Evolutionary conservation across 768 basidiomycete species (phyloP), one percentile per base, ranked within the genome.

Genomic region (Gloeophyllum trabeum): DNA sequence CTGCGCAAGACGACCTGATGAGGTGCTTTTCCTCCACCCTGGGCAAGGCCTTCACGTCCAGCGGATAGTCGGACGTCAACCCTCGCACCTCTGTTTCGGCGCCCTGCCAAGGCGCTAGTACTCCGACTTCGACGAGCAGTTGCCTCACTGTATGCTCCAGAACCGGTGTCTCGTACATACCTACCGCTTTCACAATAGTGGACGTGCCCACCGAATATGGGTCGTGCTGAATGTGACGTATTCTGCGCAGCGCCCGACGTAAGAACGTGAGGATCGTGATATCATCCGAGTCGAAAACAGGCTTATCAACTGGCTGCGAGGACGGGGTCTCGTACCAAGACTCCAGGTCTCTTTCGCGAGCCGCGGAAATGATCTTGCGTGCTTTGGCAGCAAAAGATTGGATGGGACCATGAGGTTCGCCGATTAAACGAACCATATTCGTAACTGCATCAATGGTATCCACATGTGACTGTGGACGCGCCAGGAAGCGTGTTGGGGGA

Each of bases 31-130:
- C 59, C 35, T 51, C 54, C 47, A 56, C 56, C 26, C 60, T 60
- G 50, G 56, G 58, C 44, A 19, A 53, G 36, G 36, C 36, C 20
- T 32, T 10, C 10, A 32, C 50, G 6, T 56, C 50, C 19, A 46
- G 47, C 20, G 22, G 6, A 13, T 46, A 46, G 39, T 61, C 57
- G 12, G 56, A 36, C 10, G 48, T 52, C 6, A 74, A 50, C 14
- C 60, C 54, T 1, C 60, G 60, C 44, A 61, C 58, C 24, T 70
- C 55, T 5, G 65, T 66, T 4, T 63, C 60, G 23, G 75, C 46
- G 49, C 91, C 81, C 48, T 90, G 79, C 93, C 93, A 96, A 1
- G 84, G 80, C 2, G 82, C 69, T 18, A 86, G 54, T 5, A 80
- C 70, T 5, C 94, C 92, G 12, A 94, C 52, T 35, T 87, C 76